A percentile compares a stretch with the other conserved stretches of the same genome.
Evolutionary conservation across 2,329 filamentous ascomycete species (phyloP).

Genomic region (Talaromyces sp.): DNA sequence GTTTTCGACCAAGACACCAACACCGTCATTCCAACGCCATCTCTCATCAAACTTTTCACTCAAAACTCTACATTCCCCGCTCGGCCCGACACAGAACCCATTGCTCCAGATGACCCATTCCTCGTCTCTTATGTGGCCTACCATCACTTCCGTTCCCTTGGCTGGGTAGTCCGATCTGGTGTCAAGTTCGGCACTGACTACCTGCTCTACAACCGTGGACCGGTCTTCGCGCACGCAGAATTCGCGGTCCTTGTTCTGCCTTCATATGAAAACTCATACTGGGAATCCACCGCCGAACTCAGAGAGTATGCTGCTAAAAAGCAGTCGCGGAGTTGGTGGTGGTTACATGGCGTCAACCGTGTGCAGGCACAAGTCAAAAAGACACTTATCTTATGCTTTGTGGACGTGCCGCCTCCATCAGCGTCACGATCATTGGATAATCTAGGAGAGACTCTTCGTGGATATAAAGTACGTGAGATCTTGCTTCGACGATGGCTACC

Average conservation of each 20-base stretch:
- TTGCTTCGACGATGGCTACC: constrained; percentile 78
- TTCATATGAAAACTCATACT: constrained; percentile 71
- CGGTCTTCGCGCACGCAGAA: constrained; percentile 91
- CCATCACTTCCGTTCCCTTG: constrained; percentile 91
- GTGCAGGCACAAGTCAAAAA: constrained; percentile 89
- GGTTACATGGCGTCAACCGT: constrained; percentile 79
- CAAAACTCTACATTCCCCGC: constrained; percentile 68
- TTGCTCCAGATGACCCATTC: constrained; percentile 77
- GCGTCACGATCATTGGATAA: constrained; percentile 47
- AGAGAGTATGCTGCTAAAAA: constrained; percentile 51
- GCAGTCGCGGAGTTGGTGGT: constrained; percentile 46
- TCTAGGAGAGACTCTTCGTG: constrained; percentile 60
- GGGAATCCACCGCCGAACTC: constrained; percentile 53
- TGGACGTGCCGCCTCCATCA: constrained; percentile 75
- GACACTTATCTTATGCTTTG: constrained; percentile 82
- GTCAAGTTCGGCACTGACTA: constrained; percentile 95
- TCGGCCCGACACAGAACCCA: constrained; percentile 36
- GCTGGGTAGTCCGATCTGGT: constrained; percentile 89
- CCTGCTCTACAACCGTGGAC: constrained; percentile 88
- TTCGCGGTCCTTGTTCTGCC: constrained; percentile 84
- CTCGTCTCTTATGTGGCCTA: constrained; percentile 84
- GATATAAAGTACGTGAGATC: constrained; percentile 76
- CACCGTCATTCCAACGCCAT: constrained; percentile 48
- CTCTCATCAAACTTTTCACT: constrained; percentile 66
- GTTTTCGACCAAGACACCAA: constrained; percentile 47